A percentile compares a stretch with the other conserved stretches of the same genome.
phyloP scores from a whole-genome alignment of 2,329 filamentous ascomycete genomes.

The Zasmidium cellare region DNA sequence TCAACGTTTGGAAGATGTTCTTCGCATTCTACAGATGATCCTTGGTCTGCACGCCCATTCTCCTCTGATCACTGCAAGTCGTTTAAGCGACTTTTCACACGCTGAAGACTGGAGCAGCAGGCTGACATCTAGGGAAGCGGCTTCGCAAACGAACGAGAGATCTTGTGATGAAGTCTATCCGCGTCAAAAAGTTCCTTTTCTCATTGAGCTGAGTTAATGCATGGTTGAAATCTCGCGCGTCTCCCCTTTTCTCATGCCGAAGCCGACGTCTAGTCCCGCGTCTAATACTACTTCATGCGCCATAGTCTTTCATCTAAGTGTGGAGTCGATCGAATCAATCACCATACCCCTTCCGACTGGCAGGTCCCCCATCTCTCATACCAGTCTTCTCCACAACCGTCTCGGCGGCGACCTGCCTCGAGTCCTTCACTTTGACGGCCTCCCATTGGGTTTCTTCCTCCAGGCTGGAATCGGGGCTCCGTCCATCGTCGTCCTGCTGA shows the following conservation, averaged over 20 bases:
- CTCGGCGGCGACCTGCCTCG: slow-evolving; percentile 30
- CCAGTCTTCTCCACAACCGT: slow-evolving; percentile 30
- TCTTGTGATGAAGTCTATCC: not conserved
- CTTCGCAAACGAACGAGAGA: too few species aligned
- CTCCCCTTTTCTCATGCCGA: too few species aligned
- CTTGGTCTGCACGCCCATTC: too few species aligned
- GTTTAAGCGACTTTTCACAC: too few species aligned
- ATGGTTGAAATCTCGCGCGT: too few species aligned
- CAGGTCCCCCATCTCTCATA: slow-evolving; percentile 11
- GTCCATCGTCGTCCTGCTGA: slow-evolving; percentile 34
- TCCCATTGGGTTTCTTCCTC: slow-evolving; percentile 39
- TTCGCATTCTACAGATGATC: too few species aligned
- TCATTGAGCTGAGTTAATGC: slow-evolving; percentile 4
- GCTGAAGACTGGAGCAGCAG: too few species aligned
- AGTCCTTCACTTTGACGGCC: slow-evolving; percentile 28
- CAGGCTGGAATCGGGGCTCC: slow-evolving; percentile 28
- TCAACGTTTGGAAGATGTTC: too few species aligned
- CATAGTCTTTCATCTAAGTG: not conserved
- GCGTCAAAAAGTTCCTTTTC: not conserved
- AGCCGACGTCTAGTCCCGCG: too few species aligned
- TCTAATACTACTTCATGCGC: not conserved
- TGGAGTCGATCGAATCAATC: not conserved
- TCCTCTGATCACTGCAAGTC: too few species aligned
- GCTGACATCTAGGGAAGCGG: too few species aligned
- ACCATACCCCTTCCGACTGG: slow-evolving; percentile 15